Conservation (phyloP, 75 land plant species). For the Gnetum montanum region DNA sequence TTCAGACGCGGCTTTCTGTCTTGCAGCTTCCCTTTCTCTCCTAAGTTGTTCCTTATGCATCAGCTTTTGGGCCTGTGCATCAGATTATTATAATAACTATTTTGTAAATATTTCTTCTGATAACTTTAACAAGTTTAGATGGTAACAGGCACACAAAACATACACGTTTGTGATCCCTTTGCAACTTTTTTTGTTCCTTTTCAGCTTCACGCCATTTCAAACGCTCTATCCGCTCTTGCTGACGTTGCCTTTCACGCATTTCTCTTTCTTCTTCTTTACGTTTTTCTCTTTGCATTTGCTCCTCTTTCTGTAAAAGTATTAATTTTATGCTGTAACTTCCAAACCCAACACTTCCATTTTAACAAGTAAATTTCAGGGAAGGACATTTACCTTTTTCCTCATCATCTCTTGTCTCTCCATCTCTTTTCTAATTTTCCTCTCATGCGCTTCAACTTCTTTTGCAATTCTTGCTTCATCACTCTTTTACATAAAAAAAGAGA, state of each 20-base stretch:
- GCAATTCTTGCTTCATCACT: conserved; percentile 65
- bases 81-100: neutral
- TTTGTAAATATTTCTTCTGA: no score
- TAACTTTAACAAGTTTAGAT: neutral
- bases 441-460: conserved; percentile 75
- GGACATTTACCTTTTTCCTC: conserved; percentile 60
- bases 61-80: conserved; percentile 67
- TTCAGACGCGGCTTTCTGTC: conserved; percentile 75
- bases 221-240: conserved; percentile 63
- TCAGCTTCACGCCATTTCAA: conserved; percentile 76
- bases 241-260: conserved; percentile 74
- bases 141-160: no score
- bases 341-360: no score
- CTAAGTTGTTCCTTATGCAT: conserved; percentile 72
- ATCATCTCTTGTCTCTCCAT: conserved; percentile 69
- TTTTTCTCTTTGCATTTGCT: conserved; percentile 73
- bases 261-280: conserved; percentile 77
- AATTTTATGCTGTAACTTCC: no score
- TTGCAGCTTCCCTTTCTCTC: conserved; percentile 81
- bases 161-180: conserved; percentile 67
- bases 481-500: conserved; percentile 27
- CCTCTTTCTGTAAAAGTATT: conserved; percentile 81
- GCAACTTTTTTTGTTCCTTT: conserved; percentile 61
- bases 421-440: conserved; percentile 60
- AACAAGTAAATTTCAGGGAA: no score